Evolutionary conservation across 106 monocot species (phyloP).

Genomic region (Dendrobium nobile): DNA sequence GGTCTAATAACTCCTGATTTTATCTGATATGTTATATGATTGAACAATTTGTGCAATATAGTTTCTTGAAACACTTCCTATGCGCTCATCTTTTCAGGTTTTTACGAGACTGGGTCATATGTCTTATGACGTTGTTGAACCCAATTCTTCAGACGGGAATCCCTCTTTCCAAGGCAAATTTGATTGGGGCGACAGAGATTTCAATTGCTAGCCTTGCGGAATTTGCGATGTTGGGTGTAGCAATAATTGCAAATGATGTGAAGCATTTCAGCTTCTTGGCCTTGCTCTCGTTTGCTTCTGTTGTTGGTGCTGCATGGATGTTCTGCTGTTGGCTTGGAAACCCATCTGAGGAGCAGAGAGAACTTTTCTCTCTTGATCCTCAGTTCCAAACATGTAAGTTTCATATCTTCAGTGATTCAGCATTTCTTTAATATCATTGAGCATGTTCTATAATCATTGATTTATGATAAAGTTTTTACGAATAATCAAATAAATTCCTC

Average conservation of each 20-base stretch:
- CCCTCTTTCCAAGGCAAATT: slow-evolving; percentile 80
- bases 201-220: slow-evolving; percentile 96
- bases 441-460: background rate
- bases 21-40: no score
- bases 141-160: slow-evolving; percentile 94
- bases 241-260: slow-evolving; percentile 84
- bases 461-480: background rate
- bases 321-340: slow-evolving; percentile 83
- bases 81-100: slow-evolving; percentile 36
- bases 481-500: background rate
- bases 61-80: background rate
- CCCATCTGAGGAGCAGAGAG: slow-evolving; percentile 71
- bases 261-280: slow-evolving; percentile 81
- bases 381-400: slow-evolving; percentile 24
- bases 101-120: slow-evolving; percentile 88
- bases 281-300: slow-evolving; percentile 62
- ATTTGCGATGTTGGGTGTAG: slow-evolving; percentile 83
- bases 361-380: slow-evolving; percentile 56
- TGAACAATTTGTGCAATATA: background rate
- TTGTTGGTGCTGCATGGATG: slow-evolving; percentile 64
- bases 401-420: background rate
- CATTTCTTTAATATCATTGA: background rate
- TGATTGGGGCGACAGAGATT: slow-evolving; percentile 79
- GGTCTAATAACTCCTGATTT: no score
- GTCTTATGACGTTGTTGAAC: slow-evolving; percentile 96